Evolutionary conservation across 805 yeast genomes (phyloP), one percentile per base, ranked within the genome.

Genomic region (Jamesozyma rosinii): DNA sequence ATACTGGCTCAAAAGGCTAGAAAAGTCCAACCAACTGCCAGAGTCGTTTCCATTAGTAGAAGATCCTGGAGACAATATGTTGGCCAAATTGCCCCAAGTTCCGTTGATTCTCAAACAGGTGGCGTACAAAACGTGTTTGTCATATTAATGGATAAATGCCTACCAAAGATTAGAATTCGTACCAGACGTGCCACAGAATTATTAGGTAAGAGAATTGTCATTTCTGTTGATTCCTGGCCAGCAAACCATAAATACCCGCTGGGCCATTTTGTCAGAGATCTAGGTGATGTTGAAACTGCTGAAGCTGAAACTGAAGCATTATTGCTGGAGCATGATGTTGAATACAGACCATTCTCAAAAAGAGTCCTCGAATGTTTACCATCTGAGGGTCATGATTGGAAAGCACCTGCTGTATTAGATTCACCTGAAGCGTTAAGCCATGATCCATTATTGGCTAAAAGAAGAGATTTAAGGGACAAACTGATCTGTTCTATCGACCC

Each of bases 221-320:
- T 90, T 18, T 86, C 95, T 0, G 81, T 94, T 35, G 99, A 92
- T 59, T 74, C 88, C 9, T 92, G 99, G 99, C 84, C 95, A 1
- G 67, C 79, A 0, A 72, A 76, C 46, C 83, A 95, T 5, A 81
- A 84, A 46, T 79, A 77, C 50, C 98, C 99, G 4, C 83, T 83
- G 55, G 99, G 98, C 8, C 99, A 92, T 64, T 90, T 86, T 59
- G 90, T 92, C 3, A 76, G 96, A 54, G 73, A 81, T 35, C 71
- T 92, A 27, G 99, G 99, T 49, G 89, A 77, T 17, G 77, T 90
- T 40, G 99, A 92, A 65, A 80, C 88, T 46, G 85, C 84, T 38
- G 85, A 82, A 55, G 97, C 98, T 2, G 99, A 92, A 66, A 90
- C 96, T 10, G 97, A 92, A 59, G 96, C 97, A 1, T 69, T 92